Evolutionary conservation across 352 stramenopile genomes (phyloP), one percentile per base, ranked within the genome.

Genomic region (Phytophthora nicotianae): DNA sequence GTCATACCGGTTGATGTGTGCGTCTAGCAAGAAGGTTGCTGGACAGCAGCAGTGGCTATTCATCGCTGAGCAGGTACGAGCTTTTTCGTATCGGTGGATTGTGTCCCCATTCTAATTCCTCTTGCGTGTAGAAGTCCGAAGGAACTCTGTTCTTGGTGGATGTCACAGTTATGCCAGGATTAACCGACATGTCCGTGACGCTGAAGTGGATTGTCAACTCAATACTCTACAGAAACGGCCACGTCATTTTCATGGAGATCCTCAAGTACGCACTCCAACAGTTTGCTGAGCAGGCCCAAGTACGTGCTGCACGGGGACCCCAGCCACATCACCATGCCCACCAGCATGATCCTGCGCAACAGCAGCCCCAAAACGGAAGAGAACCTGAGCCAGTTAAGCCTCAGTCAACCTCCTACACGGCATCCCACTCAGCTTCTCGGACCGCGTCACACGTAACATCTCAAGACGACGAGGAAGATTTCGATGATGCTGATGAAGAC

Each of bases 171-270:
- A 90, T 93, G 72, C 84, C 87, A 2, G 85, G 83, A 6, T 71
- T 90, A 19, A 75, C 79, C 2, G 88, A 95, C 38, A 81, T 94
- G 70, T 92, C 83, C 1, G 81, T 91, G 45, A 94, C 88, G 16
- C 72, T 95, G 43, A 96, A 96, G 70, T 95, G 88, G 83, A 91
- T 96, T 68, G 86, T 94, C 42, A 91, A 92, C 55, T 93, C 84
- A 37, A 48, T 96, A 47, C 61, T 95, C 32, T 95, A 94, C 61
- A 83, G 89, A 64, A 93, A 95, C 58, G 85, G 83, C 6, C 88
- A 96, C 59, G 50, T 88, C 46, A 74, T 89, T 24, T 90, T 95
- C 48, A 90, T 91, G 62, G 70, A 93, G 56, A 81, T 96, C 24
- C 76, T 94, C 50, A 88, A 93, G 69, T 81, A 83, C 50, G 78